phyloP scores from a whole-genome alignment of 192 early-diverging fungal genomes.

The Irineochytrium annulatum region DNA sequence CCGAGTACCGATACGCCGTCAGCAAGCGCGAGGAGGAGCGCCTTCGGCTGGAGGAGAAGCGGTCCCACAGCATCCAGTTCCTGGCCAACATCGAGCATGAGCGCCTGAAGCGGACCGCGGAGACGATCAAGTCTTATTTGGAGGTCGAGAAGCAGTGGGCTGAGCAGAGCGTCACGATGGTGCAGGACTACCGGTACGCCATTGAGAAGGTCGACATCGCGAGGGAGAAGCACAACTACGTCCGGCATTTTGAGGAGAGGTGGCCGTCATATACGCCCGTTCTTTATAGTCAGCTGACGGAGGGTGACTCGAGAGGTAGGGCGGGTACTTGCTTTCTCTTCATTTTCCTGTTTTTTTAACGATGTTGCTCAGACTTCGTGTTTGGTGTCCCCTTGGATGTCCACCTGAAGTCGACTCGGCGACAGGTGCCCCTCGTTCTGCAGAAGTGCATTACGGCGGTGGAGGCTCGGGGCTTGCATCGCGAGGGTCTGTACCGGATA shows the following conservation, averaged over 20 bases:
- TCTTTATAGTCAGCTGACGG: slow-evolving; percentile 20
- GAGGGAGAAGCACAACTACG: slow-evolving; percentile 1
- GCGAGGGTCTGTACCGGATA: slow-evolving; percentile 38
- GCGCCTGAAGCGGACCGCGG: neutral
- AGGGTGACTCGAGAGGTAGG: slow-evolving; percentile 20
- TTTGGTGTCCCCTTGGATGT: slow-evolving; percentile 33
- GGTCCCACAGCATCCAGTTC: neutral
- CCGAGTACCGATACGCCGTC: slow-evolving; percentile 16
- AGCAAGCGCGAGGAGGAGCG: slow-evolving; percentile 14
- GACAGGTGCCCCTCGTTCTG: slow-evolving; percentile 19
- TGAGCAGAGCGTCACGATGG: slow-evolving; percentile 1
- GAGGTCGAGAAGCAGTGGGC: neutral
- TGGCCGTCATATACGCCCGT: slow-evolving; percentile 19
- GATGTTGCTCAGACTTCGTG: slow-evolving; percentile 26
- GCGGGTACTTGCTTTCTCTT: neutral
- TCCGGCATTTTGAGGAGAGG: neutral
- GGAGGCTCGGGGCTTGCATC: slow-evolving; percentile 27
- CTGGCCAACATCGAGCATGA: neutral
- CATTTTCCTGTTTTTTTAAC: slow-evolving; percentile 1
- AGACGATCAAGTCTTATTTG: neutral
- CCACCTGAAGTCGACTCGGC: neutral
- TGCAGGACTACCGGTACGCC: neutral
- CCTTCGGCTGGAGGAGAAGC: neutral
- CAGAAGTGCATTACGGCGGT: slow-evolving; percentile 26
- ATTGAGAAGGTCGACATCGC: slow-evolving; percentile 10